These are phyloP conservation scores for Trifolium subterraneum DNA, from an alignment of 306 rosid species.

Conservation along the genomic window DNA sequence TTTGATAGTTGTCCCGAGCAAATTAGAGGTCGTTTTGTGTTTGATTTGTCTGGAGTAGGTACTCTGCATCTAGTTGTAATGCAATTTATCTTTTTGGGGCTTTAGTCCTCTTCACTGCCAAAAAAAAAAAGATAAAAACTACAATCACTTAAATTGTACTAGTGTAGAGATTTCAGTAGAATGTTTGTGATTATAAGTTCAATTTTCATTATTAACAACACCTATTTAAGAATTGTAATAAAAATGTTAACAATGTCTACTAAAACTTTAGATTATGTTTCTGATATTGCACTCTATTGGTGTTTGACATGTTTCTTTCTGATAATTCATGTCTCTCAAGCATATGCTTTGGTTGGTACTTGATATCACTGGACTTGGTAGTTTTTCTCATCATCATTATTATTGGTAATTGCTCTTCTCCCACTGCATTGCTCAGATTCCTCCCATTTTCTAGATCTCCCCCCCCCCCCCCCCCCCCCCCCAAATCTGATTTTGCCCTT, in stretches of 20 bases:
- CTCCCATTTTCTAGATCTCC: too few relatives aligned
- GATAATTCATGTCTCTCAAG: background rate
- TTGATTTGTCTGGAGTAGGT: too few relatives aligned
- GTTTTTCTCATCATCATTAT: background rate
- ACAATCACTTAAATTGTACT: background rate
- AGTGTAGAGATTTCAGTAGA: background rate
- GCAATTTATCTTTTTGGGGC: too few relatives aligned
- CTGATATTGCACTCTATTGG: conserved; percentile 44
- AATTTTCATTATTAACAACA: background rate
- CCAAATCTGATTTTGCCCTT: too few relatives aligned
- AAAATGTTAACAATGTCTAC: background rate
- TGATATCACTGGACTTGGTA: background rate
- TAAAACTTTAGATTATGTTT: background rate
- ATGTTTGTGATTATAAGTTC: background rate
- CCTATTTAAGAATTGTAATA: background rate
- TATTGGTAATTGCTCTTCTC: too few relatives aligned
- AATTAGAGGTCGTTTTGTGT: too few relatives aligned
- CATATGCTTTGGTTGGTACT: conserved; percentile 10
- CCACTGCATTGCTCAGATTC: too few relatives aligned
- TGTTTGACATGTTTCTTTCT: conserved; percentile 16
- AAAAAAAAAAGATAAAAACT: too few relatives aligned
- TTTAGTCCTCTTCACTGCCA: too few relatives aligned
- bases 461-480: too few relatives aligned
- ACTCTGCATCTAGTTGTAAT: too few relatives aligned
- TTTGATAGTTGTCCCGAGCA: too few relatives aligned